phyloP scores from a whole-genome alignment of 192 early-diverging fungal genomes.

The Tieghemiomyces parasiticus region DNA sequence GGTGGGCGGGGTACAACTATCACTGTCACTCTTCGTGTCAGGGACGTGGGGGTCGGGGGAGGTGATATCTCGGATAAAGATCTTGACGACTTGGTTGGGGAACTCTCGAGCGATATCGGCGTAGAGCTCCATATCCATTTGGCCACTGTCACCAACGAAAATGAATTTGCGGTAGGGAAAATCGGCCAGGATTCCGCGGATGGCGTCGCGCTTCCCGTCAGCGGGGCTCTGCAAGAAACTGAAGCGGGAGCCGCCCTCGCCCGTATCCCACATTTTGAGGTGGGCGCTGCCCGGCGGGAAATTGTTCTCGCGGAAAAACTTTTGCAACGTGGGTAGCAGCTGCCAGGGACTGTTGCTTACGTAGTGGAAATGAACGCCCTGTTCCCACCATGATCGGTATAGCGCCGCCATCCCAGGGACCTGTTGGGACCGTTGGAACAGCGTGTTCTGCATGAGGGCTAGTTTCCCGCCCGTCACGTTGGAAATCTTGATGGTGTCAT shows the following conservation, averaged over 20 bases:
- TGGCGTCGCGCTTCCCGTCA: slow-evolving; percentile 33
- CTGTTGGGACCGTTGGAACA: slow-evolving; percentile 36
- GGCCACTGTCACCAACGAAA: slow-evolving; percentile 81
- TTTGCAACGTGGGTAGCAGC: slow-evolving; percentile 46
- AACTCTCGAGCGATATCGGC: slow-evolving; percentile 40
- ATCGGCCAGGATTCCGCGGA: slow-evolving; percentile 31
- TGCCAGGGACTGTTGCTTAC: slow-evolving; percentile 79
- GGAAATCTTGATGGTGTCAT: slow-evolving; percentile 87
- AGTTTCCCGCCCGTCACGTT: slow-evolving; percentile 50
- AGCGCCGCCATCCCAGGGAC: slow-evolving; percentile 69
- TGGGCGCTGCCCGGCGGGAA: slow-evolving; percentile 76
- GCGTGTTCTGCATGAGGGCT: slow-evolving; percentile 41
- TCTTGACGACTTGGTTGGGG: slow-evolving; percentile 59
- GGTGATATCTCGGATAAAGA: slow-evolving; percentile 67
- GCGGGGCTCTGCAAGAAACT: slow-evolving; percentile 38
- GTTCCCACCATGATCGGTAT: slow-evolving; percentile 47
- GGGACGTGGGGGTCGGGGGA: neutral
- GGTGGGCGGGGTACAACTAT: neutral
- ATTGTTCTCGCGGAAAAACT: slow-evolving; percentile 44
- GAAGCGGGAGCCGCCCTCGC: slow-evolving; percentile 25
- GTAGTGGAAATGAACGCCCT: slow-evolving; percentile 62
- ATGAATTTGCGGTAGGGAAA: slow-evolving; percentile 77
- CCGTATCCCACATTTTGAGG: slow-evolving; percentile 43
- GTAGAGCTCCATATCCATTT: slow-evolving; percentile 76
- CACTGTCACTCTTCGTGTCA: neutral